These are phyloP conservation scores for Cryptococcus neoformans DNA, from an alignment of 1,284 basidiomycete species.

Conservation along the genomic window DNA sequence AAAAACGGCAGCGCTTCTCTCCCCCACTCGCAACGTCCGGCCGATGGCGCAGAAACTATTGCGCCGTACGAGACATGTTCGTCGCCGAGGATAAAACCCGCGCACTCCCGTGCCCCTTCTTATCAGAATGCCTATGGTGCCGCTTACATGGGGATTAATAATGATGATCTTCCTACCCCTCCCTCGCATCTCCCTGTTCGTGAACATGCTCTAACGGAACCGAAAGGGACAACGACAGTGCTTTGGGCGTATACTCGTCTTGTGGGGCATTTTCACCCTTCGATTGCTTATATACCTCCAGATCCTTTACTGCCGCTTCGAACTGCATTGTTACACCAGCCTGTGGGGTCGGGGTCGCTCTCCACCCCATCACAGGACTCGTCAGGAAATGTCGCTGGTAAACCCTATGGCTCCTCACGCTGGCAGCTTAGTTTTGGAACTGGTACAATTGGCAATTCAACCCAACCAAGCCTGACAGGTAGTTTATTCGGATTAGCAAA, in stretches of 20 bases:
- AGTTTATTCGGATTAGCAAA: conserved; percentile 48
- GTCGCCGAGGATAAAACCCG: neutral
- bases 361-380: conserved; percentile 1
- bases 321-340: conserved; percentile 45
- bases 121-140: conserved; percentile 38
- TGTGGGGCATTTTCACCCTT: conserved; percentile 45
- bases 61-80: neutral
- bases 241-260: conserved; percentile 48
- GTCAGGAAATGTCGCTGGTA: neutral
- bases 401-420: conserved; percentile 14
- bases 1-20: neutral
- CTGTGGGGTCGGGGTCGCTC: conserved; percentile 45
- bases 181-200: conserved; percentile 31
- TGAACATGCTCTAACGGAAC: conserved; percentile 15
- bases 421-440: conserved; percentile 47
- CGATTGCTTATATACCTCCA: conserved; percentile 47
- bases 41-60: too few species aligned
- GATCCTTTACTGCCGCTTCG: conserved; percentile 49
- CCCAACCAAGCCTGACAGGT: conserved; percentile 46
- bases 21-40: too few species aligned
- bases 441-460: conserved; percentile 40
- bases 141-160: conserved; percentile 10
- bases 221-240: conserved; percentile 35
- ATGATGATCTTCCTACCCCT: conserved; percentile 13
- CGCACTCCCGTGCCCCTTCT: conserved; percentile 25